Evolutionary conservation across 73 alveolate genomes (phyloP).

Genomic region (Paramecium bursaria): DNA sequence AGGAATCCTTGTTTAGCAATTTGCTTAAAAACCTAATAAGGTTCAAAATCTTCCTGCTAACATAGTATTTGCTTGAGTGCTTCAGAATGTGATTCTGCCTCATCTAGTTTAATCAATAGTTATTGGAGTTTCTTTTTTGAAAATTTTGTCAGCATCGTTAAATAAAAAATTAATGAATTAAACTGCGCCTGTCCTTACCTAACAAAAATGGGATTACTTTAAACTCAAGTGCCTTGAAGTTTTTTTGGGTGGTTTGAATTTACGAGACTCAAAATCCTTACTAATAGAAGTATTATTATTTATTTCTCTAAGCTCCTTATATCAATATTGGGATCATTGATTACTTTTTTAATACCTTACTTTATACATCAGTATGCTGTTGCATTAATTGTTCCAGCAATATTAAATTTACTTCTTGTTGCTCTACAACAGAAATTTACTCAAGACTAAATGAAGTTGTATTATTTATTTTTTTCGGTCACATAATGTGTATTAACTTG

Average conservation of each 20-base stretch:
- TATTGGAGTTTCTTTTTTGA: slow-evolving; percentile 37
- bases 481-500: slow-evolving; percentile 18
- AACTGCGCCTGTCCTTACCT: slow-evolving; percentile 41
- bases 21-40: slow-evolving; percentile 33
- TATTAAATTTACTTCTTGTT: background rate
- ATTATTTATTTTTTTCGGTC: background rate
- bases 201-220: background rate
- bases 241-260: slow-evolving; percentile 13
- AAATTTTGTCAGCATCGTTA: too few species aligned
- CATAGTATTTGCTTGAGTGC: slow-evolving; percentile 37
- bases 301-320: slow-evolving; percentile 1
- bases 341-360: background rate
- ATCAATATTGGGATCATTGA: background rate
- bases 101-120: slow-evolving; percentile 33
- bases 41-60: slow-evolving; percentile 42
- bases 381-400: slow-evolving; percentile 35
- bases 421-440: background rate
- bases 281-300: background rate
- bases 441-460: background rate
- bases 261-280: background rate
- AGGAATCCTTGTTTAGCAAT: slow-evolving; percentile 12
- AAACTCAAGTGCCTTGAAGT: background rate
- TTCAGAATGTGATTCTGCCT: slow-evolving; percentile 34
- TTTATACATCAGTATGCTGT: background rate
- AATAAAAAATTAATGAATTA: slow-evolving; percentile 6